Conservation (phyloP, 2,329 filamentous ascomycete genomes). For the Colletotrichum sp. region DNA sequence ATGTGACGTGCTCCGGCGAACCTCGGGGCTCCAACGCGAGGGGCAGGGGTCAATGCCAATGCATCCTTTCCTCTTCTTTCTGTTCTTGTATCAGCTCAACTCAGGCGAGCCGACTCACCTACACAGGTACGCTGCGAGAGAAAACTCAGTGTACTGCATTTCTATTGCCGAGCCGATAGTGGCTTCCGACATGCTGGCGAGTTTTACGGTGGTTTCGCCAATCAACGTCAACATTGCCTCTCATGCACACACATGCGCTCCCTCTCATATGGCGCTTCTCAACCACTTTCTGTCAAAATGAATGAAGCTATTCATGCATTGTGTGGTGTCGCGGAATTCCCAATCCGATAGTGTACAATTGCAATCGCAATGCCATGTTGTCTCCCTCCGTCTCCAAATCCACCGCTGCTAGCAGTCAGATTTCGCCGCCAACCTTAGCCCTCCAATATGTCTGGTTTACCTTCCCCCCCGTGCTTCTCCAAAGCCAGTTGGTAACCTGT, state of each 20-base stretch:
- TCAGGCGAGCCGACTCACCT: not conserved
- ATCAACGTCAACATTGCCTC: not conserved
- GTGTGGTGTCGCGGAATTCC: not conserved
- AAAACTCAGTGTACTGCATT: not conserved
- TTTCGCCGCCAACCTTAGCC: slow-evolving; percentile 61
- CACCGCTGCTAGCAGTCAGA: slow-evolving; percentile 26
- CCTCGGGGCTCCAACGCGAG: not conserved
- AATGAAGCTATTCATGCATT: not conserved
- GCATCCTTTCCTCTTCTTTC: not conserved
- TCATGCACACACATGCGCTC: not conserved
- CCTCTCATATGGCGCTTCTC: not conserved
- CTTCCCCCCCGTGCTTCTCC: slow-evolving; percentile 26
- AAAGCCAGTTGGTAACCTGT: slow-evolving; percentile 13
- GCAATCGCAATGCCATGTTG: not conserved
- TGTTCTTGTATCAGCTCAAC: not conserved
- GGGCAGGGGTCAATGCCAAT: not conserved
- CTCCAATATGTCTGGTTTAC: slow-evolving; percentile 53
- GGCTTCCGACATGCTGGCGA: not conserved
- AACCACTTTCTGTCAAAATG: not conserved
- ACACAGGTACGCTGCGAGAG: not conserved
- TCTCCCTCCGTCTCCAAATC: not conserved
- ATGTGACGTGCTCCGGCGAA: not conserved
- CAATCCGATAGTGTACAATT: not conserved
- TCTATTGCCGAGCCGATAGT: not conserved
- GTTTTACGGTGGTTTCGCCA: not conserved